phyloP scores from a whole-genome alignment of 139 green algal species.

The Coccomyxa sp. region DNA sequence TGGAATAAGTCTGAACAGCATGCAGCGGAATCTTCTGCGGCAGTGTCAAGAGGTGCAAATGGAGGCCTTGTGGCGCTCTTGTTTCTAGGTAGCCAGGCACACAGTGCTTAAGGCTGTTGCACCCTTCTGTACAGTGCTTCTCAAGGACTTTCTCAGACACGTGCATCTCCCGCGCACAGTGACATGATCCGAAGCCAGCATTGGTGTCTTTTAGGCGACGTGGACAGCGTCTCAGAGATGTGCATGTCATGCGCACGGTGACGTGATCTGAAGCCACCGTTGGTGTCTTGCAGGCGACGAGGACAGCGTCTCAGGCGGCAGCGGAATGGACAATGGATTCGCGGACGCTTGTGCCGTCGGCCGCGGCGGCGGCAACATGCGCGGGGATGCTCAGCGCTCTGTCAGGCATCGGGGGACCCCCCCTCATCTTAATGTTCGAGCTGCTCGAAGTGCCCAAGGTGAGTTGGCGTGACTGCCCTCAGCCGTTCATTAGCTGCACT shows the following conservation, averaged over 20 bases:
- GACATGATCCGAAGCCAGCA: not conserved
- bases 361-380: not conserved
- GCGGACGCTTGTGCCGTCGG: not conserved
- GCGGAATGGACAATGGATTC: not conserved
- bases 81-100: too few relatives aligned
- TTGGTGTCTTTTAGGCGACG: not conserved
- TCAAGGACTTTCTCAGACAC: not conserved
- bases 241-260: not conserved
- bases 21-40: too few relatives aligned
- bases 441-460: not conserved
- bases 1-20: too few relatives aligned
- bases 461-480: not conserved
- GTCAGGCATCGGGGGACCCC: not conserved
- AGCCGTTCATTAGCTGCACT: not conserved
- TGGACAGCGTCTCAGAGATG: not conserved
- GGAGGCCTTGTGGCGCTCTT: too few relatives aligned
- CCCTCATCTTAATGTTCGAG: not conserved
- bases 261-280: not conserved
- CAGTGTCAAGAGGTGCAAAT: too few relatives aligned
- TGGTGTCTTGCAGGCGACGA: not conserved
- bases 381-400: not conserved
- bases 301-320: not conserved
- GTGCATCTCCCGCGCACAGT: not conserved
- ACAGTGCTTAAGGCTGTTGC: too few relatives aligned
- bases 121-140: too few relatives aligned